Evolutionary conservation across 176 grass and related monocot genomes (phyloP).

Genomic region (Areca catechu): DNA sequence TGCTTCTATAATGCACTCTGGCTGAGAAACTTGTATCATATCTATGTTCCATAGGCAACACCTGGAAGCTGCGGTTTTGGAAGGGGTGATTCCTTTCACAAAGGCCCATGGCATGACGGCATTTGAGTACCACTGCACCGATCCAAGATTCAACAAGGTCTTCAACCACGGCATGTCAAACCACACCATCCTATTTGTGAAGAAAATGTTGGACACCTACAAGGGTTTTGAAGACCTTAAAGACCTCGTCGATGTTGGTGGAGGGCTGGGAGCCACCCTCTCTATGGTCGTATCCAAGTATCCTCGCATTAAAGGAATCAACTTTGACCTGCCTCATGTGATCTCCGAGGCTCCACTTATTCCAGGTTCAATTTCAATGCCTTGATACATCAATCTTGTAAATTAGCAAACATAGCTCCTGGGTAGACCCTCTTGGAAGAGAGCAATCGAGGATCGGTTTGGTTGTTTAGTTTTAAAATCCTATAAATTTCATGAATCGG

Average conservation of each 20-base stretch:
- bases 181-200: constrained; percentile 67
- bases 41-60: constrained; percentile 42
- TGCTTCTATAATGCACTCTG: no score
- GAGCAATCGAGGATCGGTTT: no score
- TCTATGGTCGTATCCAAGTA: background rate
- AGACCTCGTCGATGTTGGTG: constrained; percentile 2
- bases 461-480: no score
- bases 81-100: constrained; percentile 94
- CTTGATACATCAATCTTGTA: no score
- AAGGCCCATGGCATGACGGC: constrained; percentile 96
- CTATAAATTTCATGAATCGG: no score
- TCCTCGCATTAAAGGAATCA: background rate
- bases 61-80: constrained; percentile 58
- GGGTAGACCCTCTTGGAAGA: no score
- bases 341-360: constrained; percentile 21
- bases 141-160: constrained; percentile 80
- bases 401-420: no score
- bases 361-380: constrained; percentile 19
- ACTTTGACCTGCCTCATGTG: background rate
- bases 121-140: constrained; percentile 88
- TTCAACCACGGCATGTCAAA: constrained; percentile 99
- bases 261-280: background rate
- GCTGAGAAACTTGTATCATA: no score
- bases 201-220: constrained; percentile 81
- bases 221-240: constrained; percentile 45